Base-by-base conservation (phyloP, 2,329 filamentous ascomycete genomes). In the Orbilia ellipsospora region DNA sequence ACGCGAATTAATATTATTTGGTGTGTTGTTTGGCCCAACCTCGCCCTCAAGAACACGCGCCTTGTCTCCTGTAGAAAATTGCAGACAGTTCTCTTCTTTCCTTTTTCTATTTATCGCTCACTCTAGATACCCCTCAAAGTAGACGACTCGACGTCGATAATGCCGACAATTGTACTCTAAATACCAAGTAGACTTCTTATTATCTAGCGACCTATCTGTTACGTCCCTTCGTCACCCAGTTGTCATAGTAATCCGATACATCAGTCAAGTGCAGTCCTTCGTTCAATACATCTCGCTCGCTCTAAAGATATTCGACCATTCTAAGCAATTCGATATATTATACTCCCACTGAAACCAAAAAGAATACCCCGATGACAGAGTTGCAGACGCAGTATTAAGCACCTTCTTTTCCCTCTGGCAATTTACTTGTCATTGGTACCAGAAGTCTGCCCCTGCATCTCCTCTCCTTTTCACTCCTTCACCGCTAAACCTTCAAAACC, bases 31-130 rank as follows among this genome's bases (percentile, higher is more conserved):
- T 59, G 59, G 31, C 23, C 61, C 61, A 64, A 64, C 61, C 61
- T 65, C 61, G 54, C 50, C 31, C 31, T 45, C 40, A 20, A 36
- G 55, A 65, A 65, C 61, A 65, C 61, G 61, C 61, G 61, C 61
- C 50, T 65, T 12, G 6, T 48, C 20, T 62, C 59, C 59, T n/a
- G 59, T 44, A 28, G 45, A 23, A 65, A 65, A 15, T 65, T 36
- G 8, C 31, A 23, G 23, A 23, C 23, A 23, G 23, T 2, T 23
- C 10, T 36, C 10, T 7, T 10, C 31, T 36, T 36, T 36, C 31
- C 10, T 36, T 36, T 36, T 36, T 36, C 31, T 36, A 36, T 10
- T 23, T 36, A 36, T 36, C 31, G 10, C 31, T 36, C 31, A 36
- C 31, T 36, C 1, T 4, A 36, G 31, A 10, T 36, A 36, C 31